Percentiles rank a stretch among this genome's conserved stretches.
These are phyloP conservation scores for Tieghemiomyces parasiticus DNA, from an alignment of 192 early-diverging fungal species.

Conservation along the genomic window DNA sequence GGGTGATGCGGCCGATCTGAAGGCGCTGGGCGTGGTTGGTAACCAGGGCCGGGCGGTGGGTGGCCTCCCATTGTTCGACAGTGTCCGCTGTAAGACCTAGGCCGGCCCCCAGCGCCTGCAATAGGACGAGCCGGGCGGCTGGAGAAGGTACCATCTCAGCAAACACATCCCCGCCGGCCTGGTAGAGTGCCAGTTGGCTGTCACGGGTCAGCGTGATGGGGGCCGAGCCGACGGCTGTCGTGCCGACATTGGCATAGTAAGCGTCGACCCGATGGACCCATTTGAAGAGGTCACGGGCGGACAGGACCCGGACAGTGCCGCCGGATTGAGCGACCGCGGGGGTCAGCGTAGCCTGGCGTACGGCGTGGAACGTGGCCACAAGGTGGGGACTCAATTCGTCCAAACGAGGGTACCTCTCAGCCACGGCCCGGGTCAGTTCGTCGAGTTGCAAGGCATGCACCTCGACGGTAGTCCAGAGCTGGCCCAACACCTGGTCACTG, in stretches of 20 bases:
- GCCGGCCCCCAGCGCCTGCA: constrained; percentile 45
- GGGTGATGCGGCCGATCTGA: not conserved
- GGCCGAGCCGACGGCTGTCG: constrained; percentile 15
- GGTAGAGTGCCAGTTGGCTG: constrained; percentile 35
- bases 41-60: constrained; percentile 46
- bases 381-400: constrained; percentile 32
- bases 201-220: constrained; percentile 17
- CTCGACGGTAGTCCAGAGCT: constrained; percentile 67
- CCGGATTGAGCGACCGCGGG: constrained; percentile 22
- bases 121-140: constrained; percentile 39
- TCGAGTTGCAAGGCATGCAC: constrained; percentile 40
- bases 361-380: constrained; percentile 34
- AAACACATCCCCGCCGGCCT: constrained; percentile 81
- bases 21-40: constrained; percentile 19
- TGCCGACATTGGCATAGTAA: constrained; percentile 20
- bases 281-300: constrained; percentile 78
- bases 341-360: constrained; percentile 29
- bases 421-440: constrained; percentile 53
- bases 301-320: constrained; percentile 40
- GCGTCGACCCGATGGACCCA: constrained; percentile 67
- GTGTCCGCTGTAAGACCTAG: constrained; percentile 51
- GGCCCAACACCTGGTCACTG: constrained; percentile 29
- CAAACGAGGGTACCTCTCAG: constrained; percentile 34
- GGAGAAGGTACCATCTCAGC: constrained; percentile 63
- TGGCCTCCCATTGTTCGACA: constrained; percentile 50